Evolutionary conservation across 768 basidiomycete genomes (phyloP).

Genomic region (Cyathus striatus): DNA sequence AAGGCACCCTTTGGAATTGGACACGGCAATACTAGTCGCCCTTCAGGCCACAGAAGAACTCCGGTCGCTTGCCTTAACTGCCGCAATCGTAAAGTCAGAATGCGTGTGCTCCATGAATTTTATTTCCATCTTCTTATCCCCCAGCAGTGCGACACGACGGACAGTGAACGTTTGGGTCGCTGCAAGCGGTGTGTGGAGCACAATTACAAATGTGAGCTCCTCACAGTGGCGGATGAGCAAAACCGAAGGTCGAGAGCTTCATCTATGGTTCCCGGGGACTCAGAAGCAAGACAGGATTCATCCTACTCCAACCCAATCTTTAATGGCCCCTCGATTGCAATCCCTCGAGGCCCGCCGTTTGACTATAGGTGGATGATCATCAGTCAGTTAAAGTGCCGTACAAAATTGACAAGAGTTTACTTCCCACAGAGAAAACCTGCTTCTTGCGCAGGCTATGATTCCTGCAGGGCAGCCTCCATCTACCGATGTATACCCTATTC

Average conservation of each 20-base stretch:
- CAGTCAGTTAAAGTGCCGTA: no score
- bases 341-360: no score
- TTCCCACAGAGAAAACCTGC: no score
- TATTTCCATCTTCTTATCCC: not conserved
- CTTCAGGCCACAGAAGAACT: constrained; percentile 25
- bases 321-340: no score
- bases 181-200: not conserved
- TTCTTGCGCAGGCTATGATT: no score
- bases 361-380: no score
- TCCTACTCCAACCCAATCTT: not conserved
- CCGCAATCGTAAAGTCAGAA: constrained; percentile 52
- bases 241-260: not conserved
- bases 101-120: constrained; percentile 12
- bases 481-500: no score
- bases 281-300: no score
- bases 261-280: no score
- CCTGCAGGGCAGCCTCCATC: no score
- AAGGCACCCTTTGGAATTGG: not conserved
- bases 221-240: not conserved
- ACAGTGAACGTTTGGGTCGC: not conserved
- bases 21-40: not conserved
- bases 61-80: constrained; percentile 52
- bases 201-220: not conserved
- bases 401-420: no score
- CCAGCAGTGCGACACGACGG: not conserved